Evolutionary conservation across 371 early-diverging fungal genomes (phyloP), one percentile per base, ranked within the genome.

Genomic region (Circinella minor): DNA sequence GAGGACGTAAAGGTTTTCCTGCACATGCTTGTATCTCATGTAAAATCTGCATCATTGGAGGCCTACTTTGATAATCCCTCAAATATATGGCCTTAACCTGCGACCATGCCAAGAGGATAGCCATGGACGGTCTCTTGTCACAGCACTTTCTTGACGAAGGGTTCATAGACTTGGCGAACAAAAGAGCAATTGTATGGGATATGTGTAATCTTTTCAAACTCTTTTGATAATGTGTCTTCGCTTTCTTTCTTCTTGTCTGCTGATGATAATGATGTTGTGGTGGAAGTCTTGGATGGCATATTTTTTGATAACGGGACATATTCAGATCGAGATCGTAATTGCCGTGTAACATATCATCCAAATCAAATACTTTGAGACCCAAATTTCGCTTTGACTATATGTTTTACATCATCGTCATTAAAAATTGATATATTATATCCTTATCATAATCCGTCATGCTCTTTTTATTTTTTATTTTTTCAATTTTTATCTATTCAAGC

Each of bases 131-230:
- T 82, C 81, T 34, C 85, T 65, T 36, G 92, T 88, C 55, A 93
- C 72, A 49, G 89, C 83, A 72, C 80, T 70, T 46, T 80, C 79
- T 49, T 74, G 80, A 43, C 83, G 84, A 38, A 88, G 86, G 5
- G 81, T 72, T 6, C 96, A 74, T 88, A 75, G 17, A 95, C 74
- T 36, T 93, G 80, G 3, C 90, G 90, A 6, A 89, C 89, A 81
- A 95, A 92, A 8, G 94, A 93, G 13, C 85, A 83, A 13, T 68
- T 74, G 67, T 91, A 92, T 0, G 91, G 86, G 4, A 92, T 91
- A 54, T 71, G 79, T 4, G 78, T 73, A 43, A 82, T 78, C 15
- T 64, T 70, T 13, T 77, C 73, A 20, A 63, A n/a, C 11, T 57
- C 34, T 57, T 57, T 57, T 2, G 57, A 57, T 51, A 51, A 51